phyloP scores from a whole-genome alignment of 2,329 filamentous ascomycete genomes.

The Monosporascus ibericus region DNA sequence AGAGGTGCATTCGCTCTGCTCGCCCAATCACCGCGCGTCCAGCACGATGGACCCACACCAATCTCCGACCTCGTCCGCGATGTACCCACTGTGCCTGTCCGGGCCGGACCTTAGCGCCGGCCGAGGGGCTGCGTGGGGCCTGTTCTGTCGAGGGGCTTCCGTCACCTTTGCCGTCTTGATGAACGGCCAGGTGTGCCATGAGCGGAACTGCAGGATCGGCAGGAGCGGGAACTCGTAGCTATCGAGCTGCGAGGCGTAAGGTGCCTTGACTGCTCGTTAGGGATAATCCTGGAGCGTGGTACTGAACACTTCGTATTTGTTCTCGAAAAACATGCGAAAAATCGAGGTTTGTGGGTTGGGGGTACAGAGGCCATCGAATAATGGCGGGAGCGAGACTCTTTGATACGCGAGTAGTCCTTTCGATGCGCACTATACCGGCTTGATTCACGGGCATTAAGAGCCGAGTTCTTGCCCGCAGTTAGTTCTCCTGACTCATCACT shows the following conservation, averaged over 20 bases:
- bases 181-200: slow-evolving; percentile 19
- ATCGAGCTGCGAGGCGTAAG: slow-evolving; percentile 7
- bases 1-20: slow-evolving; percentile 27
- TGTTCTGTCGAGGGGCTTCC: background rate
- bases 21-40: slow-evolving; percentile 11
- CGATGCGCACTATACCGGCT: too few relatives aligned
- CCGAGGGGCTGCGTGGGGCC: too few relatives aligned
- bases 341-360: background rate
- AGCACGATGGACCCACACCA: slow-evolving; percentile 27
- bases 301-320: slow-evolving; percentile 1
- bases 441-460: too few relatives aligned
- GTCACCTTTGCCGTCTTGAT: slow-evolving; percentile 1
- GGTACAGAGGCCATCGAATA: too few relatives aligned
- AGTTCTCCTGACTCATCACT: too few relatives aligned
- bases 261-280: slow-evolving; percentile 3
- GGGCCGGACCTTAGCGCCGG: background rate
- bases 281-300: slow-evolving; percentile 8
- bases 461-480: too few relatives aligned
- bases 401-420: too few relatives aligned
- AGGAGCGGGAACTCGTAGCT: slow-evolving; percentile 11
- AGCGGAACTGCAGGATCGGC: slow-evolving; percentile 27
- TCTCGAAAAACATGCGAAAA: background rate
- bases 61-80: slow-evolving; percentile 22
- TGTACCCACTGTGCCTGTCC: slow-evolving; percentile 18
- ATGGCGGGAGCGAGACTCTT: too few relatives aligned